Conservation (phyloP, 179 eudicot species). For the Beta macrorhiza region DNA sequence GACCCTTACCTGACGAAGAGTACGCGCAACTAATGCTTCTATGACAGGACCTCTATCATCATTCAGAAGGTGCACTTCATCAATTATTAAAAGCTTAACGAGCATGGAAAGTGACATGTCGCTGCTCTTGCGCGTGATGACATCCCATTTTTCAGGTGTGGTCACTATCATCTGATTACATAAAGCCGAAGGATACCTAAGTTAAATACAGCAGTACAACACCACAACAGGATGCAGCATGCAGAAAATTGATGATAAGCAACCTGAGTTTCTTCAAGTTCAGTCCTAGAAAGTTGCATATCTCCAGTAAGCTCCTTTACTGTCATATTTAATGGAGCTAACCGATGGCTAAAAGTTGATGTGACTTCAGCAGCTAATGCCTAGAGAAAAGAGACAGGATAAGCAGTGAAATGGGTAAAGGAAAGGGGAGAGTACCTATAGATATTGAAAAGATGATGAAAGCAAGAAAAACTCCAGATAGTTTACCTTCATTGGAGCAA, state of each 20-base stretch:
- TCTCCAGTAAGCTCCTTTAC: constrained; percentile 99
- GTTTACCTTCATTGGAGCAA: constrained; percentile 97
- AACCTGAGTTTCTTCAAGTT: constrained; percentile 96
- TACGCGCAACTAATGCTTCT: constrained; percentile 97
- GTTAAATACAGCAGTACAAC: background rate
- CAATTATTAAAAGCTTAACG: constrained; percentile 92
- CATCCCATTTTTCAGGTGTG: constrained; percentile 99
- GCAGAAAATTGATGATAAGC: constrained; percentile 18
- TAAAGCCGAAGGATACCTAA: constrained; percentile 11
- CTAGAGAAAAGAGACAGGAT: constrained; percentile 38
- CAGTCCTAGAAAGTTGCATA: constrained; percentile 92
- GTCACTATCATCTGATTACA: constrained; percentile 92
- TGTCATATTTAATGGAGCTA: constrained; percentile 74
- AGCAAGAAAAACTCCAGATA: background rate
- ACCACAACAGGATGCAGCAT: background rate
- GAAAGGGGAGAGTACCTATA: background rate
- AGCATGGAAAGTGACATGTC: constrained; percentile 98
- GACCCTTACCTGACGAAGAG: constrained; percentile 85
- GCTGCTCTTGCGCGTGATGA: constrained; percentile 98
- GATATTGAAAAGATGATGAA: constrained; percentile 8
- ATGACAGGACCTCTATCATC: constrained; percentile 99
- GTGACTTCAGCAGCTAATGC: constrained; percentile 99
- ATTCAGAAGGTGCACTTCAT: constrained; percentile 96
- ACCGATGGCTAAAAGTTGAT: constrained; percentile 82
- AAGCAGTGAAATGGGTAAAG: constrained; percentile 8